A percentile compares a stretch with the other conserved stretches of the same genome.
phyloP scores from a whole-genome alignment of 1,284 basidiomycete genomes.

The Golubevia pallescens region DNA sequence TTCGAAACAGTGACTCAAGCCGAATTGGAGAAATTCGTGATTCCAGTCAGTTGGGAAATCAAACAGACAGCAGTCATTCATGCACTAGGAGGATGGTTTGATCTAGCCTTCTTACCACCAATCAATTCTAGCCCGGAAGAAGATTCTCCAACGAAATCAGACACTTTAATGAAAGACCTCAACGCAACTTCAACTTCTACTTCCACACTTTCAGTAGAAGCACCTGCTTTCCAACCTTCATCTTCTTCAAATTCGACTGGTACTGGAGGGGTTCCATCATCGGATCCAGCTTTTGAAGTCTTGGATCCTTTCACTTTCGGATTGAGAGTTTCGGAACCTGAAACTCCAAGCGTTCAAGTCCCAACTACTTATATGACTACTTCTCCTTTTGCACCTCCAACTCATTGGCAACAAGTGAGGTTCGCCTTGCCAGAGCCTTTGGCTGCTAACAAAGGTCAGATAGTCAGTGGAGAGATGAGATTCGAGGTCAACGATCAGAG shows the following conservation, averaged over 20 bases:
- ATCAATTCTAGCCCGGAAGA: too few relatives aligned
- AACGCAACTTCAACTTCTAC: too few relatives aligned
- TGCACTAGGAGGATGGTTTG: constrained; percentile 57
- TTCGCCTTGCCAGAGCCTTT: constrained; percentile 51
- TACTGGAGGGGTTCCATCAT: too few relatives aligned
- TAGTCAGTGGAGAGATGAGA: constrained; percentile 38
- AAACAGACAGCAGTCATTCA: constrained; percentile 26
- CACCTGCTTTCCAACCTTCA: neutral
- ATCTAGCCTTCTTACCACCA: constrained; percentile 43
- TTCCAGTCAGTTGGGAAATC: constrained; percentile 42
- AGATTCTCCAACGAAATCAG: neutral
- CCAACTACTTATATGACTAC: constrained; percentile 49
- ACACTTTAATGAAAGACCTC: neutral
- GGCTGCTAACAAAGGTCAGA: constrained; percentile 51
- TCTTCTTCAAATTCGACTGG: neutral
- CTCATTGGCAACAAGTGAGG: constrained; percentile 60
- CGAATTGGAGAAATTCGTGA: constrained; percentile 41
- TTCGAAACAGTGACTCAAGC: constrained; percentile 37
- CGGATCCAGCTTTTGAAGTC: neutral
- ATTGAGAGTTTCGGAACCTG: neutral
- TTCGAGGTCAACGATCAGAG: constrained; percentile 45
- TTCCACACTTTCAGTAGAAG: neutral
- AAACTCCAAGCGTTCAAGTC: neutral
- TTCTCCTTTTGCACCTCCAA: constrained; percentile 48
- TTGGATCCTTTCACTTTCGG: neutral